A percentile compares a stretch with the other conserved stretches of the same genome.
Evolutionary conservation across 257 asterid species (phyloP).

Genomic region (Hygrophila difformis): DNA sequence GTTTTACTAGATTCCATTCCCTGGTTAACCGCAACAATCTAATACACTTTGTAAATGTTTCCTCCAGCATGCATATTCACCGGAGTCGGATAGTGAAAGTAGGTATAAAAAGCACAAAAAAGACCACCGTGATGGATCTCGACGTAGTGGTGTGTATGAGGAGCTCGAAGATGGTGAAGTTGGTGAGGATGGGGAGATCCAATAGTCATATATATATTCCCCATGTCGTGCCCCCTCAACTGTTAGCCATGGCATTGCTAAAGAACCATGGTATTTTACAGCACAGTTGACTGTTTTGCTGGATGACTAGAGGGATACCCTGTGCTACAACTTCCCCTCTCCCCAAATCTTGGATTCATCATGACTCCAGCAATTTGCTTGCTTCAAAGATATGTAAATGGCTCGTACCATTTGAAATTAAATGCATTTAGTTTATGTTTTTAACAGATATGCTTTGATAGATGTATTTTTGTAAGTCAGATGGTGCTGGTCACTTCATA

Average conservation of each 20-base stretch:
- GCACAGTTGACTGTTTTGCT: neutral
- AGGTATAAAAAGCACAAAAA: constrained; percentile 66
- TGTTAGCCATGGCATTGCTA: neutral
- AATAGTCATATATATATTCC: constrained; percentile 28
- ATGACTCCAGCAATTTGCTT: constrained; percentile 1
- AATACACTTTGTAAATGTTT: constrained; percentile 6
- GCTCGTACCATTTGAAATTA: constrained; percentile 6
- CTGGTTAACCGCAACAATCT: neutral
- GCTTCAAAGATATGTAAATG: constrained; percentile 4
- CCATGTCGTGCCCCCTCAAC: constrained; percentile 6
- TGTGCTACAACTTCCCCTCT: neutral
- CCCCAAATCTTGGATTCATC: neutral
- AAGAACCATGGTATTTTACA: constrained; percentile 8
- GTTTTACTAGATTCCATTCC: neutral
- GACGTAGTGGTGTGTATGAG: constrained; percentile 53
- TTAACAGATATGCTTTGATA: neutral
- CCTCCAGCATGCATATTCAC: constrained; percentile 72
- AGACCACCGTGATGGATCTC: constrained; percentile 62
- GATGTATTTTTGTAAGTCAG: no score
- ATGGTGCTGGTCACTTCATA: no score
- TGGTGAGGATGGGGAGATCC: constrained; percentile 98
- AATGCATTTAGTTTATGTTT: constrained; percentile 6
- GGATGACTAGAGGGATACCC: constrained; percentile 7
- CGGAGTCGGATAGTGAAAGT: constrained; percentile 86
- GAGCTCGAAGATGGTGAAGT: constrained; percentile 99